Conservation (phyloP, 1,139 yeast species). For the Candida sojae region DNA sequence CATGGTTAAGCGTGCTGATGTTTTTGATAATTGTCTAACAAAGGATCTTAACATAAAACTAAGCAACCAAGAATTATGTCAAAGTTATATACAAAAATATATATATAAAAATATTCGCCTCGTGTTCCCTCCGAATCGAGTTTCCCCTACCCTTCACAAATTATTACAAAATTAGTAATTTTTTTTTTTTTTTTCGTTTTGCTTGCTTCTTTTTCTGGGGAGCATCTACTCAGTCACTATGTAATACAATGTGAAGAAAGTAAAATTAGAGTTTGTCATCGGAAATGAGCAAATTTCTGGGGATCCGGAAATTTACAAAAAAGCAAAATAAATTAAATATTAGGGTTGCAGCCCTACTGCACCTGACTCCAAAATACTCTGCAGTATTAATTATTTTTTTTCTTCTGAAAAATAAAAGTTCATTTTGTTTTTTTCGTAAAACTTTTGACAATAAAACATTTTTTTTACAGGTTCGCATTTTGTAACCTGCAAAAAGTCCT, state of each 20-base stretch:
- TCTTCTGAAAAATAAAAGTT: no score
- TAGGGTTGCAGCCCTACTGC: not conserved
- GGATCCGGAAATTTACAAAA: not conserved
- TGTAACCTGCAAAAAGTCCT: constrained; percentile 11
- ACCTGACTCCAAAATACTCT: not conserved
- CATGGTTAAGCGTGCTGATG: constrained; percentile 4
- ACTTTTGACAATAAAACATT: not conserved
- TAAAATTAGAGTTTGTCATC: no score
- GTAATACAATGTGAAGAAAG: no score
- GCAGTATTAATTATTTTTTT: not conserved
- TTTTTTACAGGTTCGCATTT: constrained; percentile 9
- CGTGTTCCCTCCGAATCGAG: not conserved
- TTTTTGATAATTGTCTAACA: not conserved
- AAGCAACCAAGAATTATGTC: not conserved
- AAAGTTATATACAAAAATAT: not conserved
- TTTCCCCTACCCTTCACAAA: not conserved
- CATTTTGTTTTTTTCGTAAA: no score
- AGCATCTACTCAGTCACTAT: no score
- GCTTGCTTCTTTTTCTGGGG: no score
- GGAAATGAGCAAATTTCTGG: no score
- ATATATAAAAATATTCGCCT: not conserved
- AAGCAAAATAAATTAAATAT: not conserved
- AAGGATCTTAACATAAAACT: not conserved
- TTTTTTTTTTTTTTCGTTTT: no score
- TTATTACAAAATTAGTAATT: constrained; percentile 4